Percentiles rank a stretch among this genome's conserved stretches.
Evolutionary conservation across 345 rosid genomes (phyloP).

Genomic region (Citrus reticulata): DNA sequence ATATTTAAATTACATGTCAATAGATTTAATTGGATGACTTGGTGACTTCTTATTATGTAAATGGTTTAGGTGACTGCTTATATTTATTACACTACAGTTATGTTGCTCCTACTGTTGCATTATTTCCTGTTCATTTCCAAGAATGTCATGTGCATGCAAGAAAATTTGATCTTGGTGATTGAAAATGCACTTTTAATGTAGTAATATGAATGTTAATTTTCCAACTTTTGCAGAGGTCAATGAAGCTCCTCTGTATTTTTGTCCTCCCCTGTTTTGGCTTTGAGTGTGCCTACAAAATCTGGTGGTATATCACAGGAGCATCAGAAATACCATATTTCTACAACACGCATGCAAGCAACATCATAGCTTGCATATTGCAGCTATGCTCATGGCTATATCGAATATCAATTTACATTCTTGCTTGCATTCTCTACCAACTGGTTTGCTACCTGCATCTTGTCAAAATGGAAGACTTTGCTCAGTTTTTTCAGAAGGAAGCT

Average conservation of each 20-base stretch:
- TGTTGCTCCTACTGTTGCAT: background rate
- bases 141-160: background rate
- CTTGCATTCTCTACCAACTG: slow-evolving; percentile 62
- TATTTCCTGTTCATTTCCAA: background rate
- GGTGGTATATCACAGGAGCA: slow-evolving; percentile 84
- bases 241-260: slow-evolving; percentile 60
- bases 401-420: slow-evolving; percentile 58
- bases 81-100: background rate
- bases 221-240: slow-evolving; percentile 53
- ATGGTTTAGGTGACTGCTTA: too few relatives aligned
- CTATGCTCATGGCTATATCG: slow-evolving; percentile 85
- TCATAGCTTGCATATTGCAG: slow-evolving; percentile 59
- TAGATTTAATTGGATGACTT: too few relatives aligned
- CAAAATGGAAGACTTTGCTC: slow-evolving; percentile 72
- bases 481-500: slow-evolving; percentile 60
- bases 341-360: slow-evolving; percentile 48
- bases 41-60: too few relatives aligned
- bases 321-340: slow-evolving; percentile 53
- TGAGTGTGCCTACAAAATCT: slow-evolving; percentile 72
- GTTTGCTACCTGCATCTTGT: slow-evolving; percentile 73
- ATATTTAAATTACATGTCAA: too few relatives aligned
- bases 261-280: slow-evolving; percentile 69
- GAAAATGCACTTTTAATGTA: background rate
- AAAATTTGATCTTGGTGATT: background rate
- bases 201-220: background rate